Percentiles rank a stretch among this genome's conserved stretches.
phyloP scores from a whole-genome alignment of 306 rosid species.

The Rosa multiflora region DNA sequence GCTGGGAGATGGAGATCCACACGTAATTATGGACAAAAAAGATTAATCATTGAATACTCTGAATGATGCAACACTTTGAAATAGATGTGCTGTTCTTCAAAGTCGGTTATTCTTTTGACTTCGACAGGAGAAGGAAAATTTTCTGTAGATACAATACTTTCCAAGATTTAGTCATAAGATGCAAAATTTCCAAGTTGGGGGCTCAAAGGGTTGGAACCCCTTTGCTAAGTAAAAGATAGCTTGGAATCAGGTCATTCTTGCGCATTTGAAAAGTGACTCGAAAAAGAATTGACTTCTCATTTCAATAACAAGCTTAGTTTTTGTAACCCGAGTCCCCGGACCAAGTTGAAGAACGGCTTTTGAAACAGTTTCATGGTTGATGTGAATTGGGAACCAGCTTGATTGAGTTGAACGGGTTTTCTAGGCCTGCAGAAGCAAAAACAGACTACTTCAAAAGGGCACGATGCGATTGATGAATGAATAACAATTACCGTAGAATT shows the following conservation, averaged over 20 bases:
- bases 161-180: neutral
- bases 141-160: neutral
- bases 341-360: constrained; percentile 30
- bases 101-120: constrained; percentile 12
- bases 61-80: neutral
- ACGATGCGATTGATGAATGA: neutral
- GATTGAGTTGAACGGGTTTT: constrained; percentile 40
- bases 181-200: constrained; percentile 1
- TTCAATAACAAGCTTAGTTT: constrained; percentile 27
- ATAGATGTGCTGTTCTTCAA: constrained; percentile 2
- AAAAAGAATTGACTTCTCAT: neutral
- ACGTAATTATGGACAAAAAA: neutral
- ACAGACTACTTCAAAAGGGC: constrained; percentile 35
- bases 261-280: neutral
- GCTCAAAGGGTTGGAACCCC: neutral
- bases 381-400: constrained; percentile 29
- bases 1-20: constrained; percentile 8
- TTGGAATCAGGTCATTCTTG: neutral
- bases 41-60: neutral
- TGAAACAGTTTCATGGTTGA: constrained; percentile 34
- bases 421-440: constrained; percentile 68
- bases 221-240: neutral
- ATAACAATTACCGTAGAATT: neutral
- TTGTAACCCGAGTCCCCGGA: constrained; percentile 30
- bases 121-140: neutral